phyloP scores from a whole-genome alignment of 768 basidiomycete species.

The Leccinum arenicola region DNA sequence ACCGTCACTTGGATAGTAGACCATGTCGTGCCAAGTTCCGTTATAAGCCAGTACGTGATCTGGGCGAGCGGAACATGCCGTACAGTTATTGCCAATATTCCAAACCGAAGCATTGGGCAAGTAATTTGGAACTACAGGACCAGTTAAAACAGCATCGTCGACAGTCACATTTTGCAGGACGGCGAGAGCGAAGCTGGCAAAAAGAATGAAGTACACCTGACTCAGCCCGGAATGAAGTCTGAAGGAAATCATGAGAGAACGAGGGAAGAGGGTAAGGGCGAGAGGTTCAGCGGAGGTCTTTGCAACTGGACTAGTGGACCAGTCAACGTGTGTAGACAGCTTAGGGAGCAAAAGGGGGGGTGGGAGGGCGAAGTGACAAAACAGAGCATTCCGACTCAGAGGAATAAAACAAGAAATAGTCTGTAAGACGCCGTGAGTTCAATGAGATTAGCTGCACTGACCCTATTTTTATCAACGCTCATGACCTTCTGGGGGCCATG shows the following conservation, averaged over 20 bases:
- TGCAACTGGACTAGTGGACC: neutral
- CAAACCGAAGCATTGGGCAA: slow-evolving; percentile 3
- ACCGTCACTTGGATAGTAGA: neutral
- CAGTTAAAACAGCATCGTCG: slow-evolving; percentile 14
- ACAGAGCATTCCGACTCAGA: too few relatives aligned
- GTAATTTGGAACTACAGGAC: slow-evolving; percentile 8
- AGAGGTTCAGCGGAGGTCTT: neutral
- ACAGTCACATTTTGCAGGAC: slow-evolving; percentile 13
- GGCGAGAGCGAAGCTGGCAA: slow-evolving; percentile 1
- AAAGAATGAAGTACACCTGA: neutral
- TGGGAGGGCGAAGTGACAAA: too few relatives aligned
- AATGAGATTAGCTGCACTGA: too few relatives aligned
- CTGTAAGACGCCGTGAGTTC: too few relatives aligned
- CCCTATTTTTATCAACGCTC: too few relatives aligned
- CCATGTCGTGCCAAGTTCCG: slow-evolving; percentile 20
- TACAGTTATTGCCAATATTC: slow-evolving; percentile 8
- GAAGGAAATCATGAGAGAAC: neutral
- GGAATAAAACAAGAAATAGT: too few relatives aligned
- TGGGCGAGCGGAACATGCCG: neutral
- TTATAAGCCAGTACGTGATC: slow-evolving; percentile 2
- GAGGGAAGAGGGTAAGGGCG: neutral
- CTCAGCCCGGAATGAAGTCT: neutral
- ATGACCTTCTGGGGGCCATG: too few relatives aligned
- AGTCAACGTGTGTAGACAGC: too few relatives aligned
- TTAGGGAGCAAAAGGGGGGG: too few relatives aligned